A percentile compares a stretch with the other conserved stretches of the same genome.
phyloP scores from a whole-genome alignment of 179 eudicot species.

The Amaranthus tricolor region DNA sequence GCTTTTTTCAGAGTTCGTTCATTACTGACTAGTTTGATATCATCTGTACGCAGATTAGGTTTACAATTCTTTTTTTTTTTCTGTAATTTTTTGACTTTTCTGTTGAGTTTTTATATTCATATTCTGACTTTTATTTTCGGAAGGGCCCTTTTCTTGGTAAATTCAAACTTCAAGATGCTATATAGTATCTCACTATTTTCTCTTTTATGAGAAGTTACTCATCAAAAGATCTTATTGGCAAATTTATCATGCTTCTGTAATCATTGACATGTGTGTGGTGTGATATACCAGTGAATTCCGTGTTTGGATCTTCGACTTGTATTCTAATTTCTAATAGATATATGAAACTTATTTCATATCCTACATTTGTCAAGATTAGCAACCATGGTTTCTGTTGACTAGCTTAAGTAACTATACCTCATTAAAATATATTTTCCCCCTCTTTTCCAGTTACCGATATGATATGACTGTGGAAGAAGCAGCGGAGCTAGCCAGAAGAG shows the following conservation, averaged over 20 bases:
- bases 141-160: background rate
- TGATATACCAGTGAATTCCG: background rate
- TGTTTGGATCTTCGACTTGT: background rate
- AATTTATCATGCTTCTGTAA: background rate
- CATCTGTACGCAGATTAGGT: too few species aligned
- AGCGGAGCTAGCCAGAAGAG: constrained; percentile 79
- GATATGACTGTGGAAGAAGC: constrained; percentile 88
- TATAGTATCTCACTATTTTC: background rate
- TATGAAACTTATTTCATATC: background rate
- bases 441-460: constrained; percentile 50
- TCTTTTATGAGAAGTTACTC: background rate
- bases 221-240: background rate
- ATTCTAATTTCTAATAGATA: background rate
- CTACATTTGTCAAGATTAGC: too few species aligned
- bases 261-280: background rate
- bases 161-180: background rate
- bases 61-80: too few species aligned
- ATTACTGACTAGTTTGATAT: background rate
- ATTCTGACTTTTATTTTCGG: background rate
- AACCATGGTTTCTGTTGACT: background rate
- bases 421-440: background rate
- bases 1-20: background rate
- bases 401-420: background rate
- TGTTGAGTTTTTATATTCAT: background rate
- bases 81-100: background rate